Base-by-base conservation (phyloP, 352 stramenopile species). In the Globisporangium orthogonon region DNA sequence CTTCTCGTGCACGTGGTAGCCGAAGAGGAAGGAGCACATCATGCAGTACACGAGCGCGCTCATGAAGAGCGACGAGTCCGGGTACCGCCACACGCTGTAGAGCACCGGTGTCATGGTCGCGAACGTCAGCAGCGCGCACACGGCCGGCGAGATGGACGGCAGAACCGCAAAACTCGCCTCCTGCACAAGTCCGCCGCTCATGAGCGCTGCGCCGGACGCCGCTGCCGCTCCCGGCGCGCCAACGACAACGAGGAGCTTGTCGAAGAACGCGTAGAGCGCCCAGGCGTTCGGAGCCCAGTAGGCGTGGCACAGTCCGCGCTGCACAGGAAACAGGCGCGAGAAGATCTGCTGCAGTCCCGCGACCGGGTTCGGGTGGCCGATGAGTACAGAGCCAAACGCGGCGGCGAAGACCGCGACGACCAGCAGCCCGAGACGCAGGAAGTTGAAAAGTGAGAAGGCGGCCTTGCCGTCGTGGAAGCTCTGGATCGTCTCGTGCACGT, bases 1-100 rank as follows among this genome's bases (percentile, higher is more conserved):
- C 73, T 99, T 99, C 81, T 99, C 97, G 65, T 99, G 97, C n/a
- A 99, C 97, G 74, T 99, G 97, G 66, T 97, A 99, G 23, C 95
- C 96, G 28, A 98, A 65, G 70, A 99, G 87, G 77, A 99, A 99
- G 10, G 90, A 86, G 58, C 85, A 97, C 47, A 98, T 75, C 69
- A 96, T 96, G 64, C 78, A 97, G 64, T 96, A 97, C 14, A 86
- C 78, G 33, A 93, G 68, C 18, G 83, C 83, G 30, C 68, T 86
- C 50, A 88, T 91, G 59, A 92, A 94, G 6, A 91, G 61, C 30
- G 77, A 86, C 54, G 85, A 78, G 62, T 91, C 76, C 2, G 84
- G 82, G 61, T 91, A 88, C 51, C 74, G 76, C 76, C 78, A 94
- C 37, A 95, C 66, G 29, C 72, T 84, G 35, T 69, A 73, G 23